Percentiles rank a stretch among this genome's conserved stretches.
These are phyloP conservation scores for Rhododendron simsii DNA, from an alignment of 148 eudicot species.

Conservation along the genomic window DNA sequence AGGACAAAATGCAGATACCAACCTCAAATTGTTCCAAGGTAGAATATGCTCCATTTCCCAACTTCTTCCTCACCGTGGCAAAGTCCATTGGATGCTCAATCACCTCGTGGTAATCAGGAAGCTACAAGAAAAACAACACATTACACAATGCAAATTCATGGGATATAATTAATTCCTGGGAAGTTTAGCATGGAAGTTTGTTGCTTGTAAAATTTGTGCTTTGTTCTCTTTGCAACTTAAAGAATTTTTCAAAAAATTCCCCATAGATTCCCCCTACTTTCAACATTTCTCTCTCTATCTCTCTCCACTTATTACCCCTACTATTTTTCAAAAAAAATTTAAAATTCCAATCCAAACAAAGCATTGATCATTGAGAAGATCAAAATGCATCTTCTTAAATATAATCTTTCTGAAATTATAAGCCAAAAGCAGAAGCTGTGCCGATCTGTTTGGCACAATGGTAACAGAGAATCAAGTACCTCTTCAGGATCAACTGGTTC, in stretches of 20 bases:
- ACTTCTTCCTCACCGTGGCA: conserved; percentile 79
- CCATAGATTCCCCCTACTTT: too few relatives aligned
- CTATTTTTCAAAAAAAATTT: too few relatives aligned
- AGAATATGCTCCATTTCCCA: conserved; percentile 60
- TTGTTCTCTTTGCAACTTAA: too few relatives aligned
- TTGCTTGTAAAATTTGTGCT: background rate
- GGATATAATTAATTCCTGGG: background rate
- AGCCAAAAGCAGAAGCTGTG: background rate
- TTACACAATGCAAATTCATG: conserved; percentile 2
- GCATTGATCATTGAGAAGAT: background rate
- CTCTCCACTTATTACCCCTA: too few relatives aligned
- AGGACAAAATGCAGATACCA: conserved; percentile 13
- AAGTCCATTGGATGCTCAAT: conserved; percentile 95
- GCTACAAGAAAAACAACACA: conserved; percentile 50
- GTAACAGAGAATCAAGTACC: conserved; percentile 31
- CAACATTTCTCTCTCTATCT: too few relatives aligned
- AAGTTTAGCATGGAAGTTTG: background rate
- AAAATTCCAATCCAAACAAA: too few relatives aligned
- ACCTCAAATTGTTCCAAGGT: conserved; percentile 88
- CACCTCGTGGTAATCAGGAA: conserved; percentile 90
- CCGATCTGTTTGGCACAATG: background rate
- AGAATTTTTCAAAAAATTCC: too few relatives aligned
- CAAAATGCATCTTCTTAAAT: background rate
- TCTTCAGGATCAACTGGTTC: conserved; percentile 98
- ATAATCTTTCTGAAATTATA: background rate